These are phyloP conservation scores for Saccharata proteae DNA, from an alignment of 2,329 filamentous ascomycete species.

Conservation along the genomic window DNA sequence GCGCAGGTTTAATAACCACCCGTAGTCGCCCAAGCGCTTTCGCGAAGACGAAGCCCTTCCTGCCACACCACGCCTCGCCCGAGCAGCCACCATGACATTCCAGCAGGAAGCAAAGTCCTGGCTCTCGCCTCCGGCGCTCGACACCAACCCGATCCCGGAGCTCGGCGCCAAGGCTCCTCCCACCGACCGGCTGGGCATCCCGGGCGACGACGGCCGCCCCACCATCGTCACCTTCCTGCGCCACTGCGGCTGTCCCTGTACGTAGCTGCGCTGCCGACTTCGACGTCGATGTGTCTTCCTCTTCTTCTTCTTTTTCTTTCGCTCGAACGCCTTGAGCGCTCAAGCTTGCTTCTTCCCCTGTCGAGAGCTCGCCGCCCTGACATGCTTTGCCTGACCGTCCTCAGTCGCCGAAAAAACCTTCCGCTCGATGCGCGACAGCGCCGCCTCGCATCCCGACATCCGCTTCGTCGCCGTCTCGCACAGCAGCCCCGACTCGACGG, in stretches of 20 bases:
- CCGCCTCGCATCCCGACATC: conserved; percentile 15
- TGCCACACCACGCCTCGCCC: too few relatives aligned
- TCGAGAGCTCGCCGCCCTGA: background rate
- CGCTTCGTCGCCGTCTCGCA: conserved; percentile 25
- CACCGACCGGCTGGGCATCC: conserved; percentile 40
- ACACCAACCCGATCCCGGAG: conserved; percentile 32
- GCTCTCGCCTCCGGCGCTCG: conserved; percentile 21
- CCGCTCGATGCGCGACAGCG: conserved; percentile 18
- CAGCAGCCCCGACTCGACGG: conserved; percentile 19
- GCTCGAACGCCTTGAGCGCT: too few relatives aligned
- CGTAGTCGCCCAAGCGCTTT: too few relatives aligned
- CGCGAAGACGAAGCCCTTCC: too few relatives aligned
- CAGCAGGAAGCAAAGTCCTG: conserved; percentile 31
- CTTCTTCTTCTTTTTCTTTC: background rate
- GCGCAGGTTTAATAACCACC: too few relatives aligned
- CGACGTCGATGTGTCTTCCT: background rate
- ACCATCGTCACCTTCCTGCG: conserved; percentile 56
- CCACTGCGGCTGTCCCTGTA: conserved; percentile 66
- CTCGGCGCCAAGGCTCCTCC: conserved; percentile 46
- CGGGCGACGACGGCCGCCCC: conserved; percentile 38
- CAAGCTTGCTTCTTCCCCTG: background rate
- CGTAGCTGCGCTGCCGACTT: conserved; percentile 19
- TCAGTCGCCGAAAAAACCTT: conserved; percentile 57
- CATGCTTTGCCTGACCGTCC: background rate
- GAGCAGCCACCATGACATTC: conserved; percentile 22